These are phyloP conservation scores for Hygrophoropsis aurantiaca DNA, from an alignment of 768 basidiomycete species.

Conservation along the genomic window DNA sequence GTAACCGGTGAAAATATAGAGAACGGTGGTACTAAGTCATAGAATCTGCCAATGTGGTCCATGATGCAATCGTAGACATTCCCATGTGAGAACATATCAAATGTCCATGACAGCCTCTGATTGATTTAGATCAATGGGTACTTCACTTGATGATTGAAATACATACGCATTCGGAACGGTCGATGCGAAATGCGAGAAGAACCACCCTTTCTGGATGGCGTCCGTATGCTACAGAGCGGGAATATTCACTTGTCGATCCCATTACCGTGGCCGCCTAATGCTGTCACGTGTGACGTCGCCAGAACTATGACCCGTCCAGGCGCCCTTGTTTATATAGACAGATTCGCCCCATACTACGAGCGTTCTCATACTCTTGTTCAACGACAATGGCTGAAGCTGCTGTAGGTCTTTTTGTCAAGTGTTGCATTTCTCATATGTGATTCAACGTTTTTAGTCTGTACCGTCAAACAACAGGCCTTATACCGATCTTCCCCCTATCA, in stretches of 20 bases:
- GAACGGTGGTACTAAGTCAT: background rate
- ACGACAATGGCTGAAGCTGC: slow-evolving; percentile 37
- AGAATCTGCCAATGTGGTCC: too few relatives aligned
- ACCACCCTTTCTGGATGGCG: background rate
- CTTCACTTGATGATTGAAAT: background rate
- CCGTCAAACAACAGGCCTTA: slow-evolving; percentile 44
- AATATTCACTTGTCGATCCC: slow-evolving; percentile 2
- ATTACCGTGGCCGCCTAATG: slow-evolving; percentile 1
- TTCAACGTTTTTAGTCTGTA: slow-evolving; percentile 32
- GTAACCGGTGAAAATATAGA: slow-evolving; percentile 21
- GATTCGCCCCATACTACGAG: background rate
- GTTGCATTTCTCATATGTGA: background rate
- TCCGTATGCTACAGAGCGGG: background rate
- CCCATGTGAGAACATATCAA: too few relatives aligned
- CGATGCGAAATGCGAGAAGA: slow-evolving; percentile 1
- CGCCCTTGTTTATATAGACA: slow-evolving; percentile 13
- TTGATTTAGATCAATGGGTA: too few relatives aligned
- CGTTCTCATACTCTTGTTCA: slow-evolving; percentile 4
- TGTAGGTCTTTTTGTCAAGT: slow-evolving; percentile 24
- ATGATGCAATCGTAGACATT: too few relatives aligned
- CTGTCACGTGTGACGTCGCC: slow-evolving; percentile 12
- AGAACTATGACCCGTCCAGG: slow-evolving; percentile 4
- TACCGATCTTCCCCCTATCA: slow-evolving; percentile 52
- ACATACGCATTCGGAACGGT: background rate
- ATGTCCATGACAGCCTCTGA: too few relatives aligned